Base-by-base conservation (phyloP, 2,329 filamentous ascomycete species). In the Endocalyx cinctus region DNA sequence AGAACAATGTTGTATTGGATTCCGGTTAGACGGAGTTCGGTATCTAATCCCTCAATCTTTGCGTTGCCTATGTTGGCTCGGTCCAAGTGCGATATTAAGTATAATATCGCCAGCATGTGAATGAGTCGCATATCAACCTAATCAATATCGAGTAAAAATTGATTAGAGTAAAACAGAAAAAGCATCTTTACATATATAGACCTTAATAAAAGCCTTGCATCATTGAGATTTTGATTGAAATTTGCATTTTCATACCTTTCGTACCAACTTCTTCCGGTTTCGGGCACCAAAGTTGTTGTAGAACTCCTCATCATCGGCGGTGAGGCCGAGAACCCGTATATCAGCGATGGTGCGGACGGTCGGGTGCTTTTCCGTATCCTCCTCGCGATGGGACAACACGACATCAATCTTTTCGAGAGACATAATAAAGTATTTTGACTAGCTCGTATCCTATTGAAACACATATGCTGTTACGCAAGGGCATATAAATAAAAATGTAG, bases 11-110 rank as follows among this genome's bases (percentile, higher is more conserved):
- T 48, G 35, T 52, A 54, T 28, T 53, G 38, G 6, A 57, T 59
- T 10, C 60, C 60, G 2, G 52, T 57, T 34, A 70, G 43, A 23
- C 33, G 19, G n/a, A 44, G 25, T n/a, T 29, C 31, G 5, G 32
- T 17, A 13, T 31, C 16, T 5, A 42, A 23, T 6, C 12, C 57
- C 50, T 52, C 46, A 7, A 51, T 42, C 33, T 58, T 54, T 10
- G 54, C 55, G 26, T 54, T 50, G 4, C 54, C 37, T 7, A 41
- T 40, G 29, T 42, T 42, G 8, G 58, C 61, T 27, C 50, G 43
- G 30, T 60, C 55, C 25, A 59, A 41, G 25, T 55, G 52, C 10
- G 51, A 45, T 36, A 50, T 50, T 5, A 58, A 41, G 36, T 58
- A 58, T 5, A 58, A 37, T 3, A 57, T 29, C 3, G 55, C 40